Base-by-base conservation (phyloP, 2,329 filamentous ascomycete species). In the Daldinia eschscholtzii region DNA sequence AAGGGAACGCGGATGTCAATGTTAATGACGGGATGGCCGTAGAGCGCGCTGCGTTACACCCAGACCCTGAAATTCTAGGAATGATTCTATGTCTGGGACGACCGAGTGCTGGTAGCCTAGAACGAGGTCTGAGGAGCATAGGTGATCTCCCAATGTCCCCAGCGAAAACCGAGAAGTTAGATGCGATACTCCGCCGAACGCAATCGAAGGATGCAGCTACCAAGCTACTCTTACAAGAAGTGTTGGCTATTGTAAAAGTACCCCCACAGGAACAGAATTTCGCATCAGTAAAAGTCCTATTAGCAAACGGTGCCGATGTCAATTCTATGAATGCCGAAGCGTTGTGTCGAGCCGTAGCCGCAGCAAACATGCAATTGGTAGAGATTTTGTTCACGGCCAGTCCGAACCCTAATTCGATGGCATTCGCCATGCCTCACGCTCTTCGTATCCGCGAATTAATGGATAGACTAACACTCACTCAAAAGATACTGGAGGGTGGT, bases 1-100 rank as follows among this genome's bases (percentile, higher is more conserved):
- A 84, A 28, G 87, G 87, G 0, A 81, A 81, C 23, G 86, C 85
- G 2, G 85, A 89, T 64, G 77, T 88, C 61, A 89, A 89, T 66
- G 77, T 80, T 9, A 77, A 84, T 2, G 78, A 80, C 0, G 86
- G 85, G 9, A 76, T 79, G 2, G 81, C 83, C 13, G 76, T 87
- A 12, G 78, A 79, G 69, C 74, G 68, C 33, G 72, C 64, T 15
- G 76, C 77, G 4, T 65, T 79, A 81, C 85, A 84, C 28, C 77
- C 82, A 0, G 84, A 89, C 46, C 81, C 82, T 0, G 80, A 83
- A 18, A 78, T 89, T 1, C 76, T 88, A 1, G 83, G 85, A 3
- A 74, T 84, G 26, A 72, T 88, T 2, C 77, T 87, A 3, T 79
- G 79, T 1, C 76, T 84, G 13, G 84, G 86, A 0, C 82, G 81